Evolutionary conservation across 2,329 filamentous ascomycete species (phyloP).

Genomic region (Hypoxylon sp.): DNA sequence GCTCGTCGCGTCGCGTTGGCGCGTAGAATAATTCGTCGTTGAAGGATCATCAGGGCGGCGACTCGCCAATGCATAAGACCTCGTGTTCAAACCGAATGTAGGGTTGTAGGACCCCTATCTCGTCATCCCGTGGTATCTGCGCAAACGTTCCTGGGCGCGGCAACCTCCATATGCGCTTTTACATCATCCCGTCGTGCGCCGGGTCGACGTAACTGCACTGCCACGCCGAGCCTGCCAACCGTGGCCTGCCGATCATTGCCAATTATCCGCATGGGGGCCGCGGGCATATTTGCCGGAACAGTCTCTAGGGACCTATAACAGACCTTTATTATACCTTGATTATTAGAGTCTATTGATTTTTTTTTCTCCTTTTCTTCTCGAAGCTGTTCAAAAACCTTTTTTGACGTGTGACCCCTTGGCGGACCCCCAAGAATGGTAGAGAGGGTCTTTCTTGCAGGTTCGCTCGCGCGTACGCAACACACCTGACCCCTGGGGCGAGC

Average conservation of each 20-base stretch:
- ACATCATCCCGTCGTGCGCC: conserved; percentile 41
- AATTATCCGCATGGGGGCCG: conserved; percentile 31
- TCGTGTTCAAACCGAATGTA: conserved; percentile 41
- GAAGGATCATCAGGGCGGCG: conserved; percentile 34
- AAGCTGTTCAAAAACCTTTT: conserved; percentile 19
- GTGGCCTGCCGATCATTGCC: conserved; percentile 42
- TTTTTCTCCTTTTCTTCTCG: conserved; percentile 39
- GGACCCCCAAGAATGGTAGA: conserved; percentile 34
- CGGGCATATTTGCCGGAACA: conserved; percentile 41
- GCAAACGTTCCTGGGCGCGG: conserved; percentile 34
- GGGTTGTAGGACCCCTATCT: conserved; percentile 30
- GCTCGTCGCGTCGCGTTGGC: conserved; percentile 24
- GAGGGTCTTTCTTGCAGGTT: conserved; percentile 40
- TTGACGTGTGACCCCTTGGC: conserved; percentile 12
- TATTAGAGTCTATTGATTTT: conserved; percentile 33
- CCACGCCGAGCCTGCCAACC: conserved; percentile 39
- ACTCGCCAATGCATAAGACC: conserved; percentile 40
- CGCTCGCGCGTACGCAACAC: conserved; percentile 2
- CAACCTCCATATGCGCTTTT: conserved; percentile 38
- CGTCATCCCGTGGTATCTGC: conserved; percentile 36
- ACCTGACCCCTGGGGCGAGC: conserved; percentile 15
- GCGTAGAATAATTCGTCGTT: conserved; percentile 6
- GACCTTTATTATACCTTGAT: conserved; percentile 26
- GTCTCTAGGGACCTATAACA: conserved; percentile 33
- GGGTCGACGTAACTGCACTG: conserved; percentile 42